Percentiles rank a stretch among this genome's conserved stretches.
Evolutionary conservation across 257 asterid species (phyloP).

Genomic region (Solanum lycopersicoides): DNA sequence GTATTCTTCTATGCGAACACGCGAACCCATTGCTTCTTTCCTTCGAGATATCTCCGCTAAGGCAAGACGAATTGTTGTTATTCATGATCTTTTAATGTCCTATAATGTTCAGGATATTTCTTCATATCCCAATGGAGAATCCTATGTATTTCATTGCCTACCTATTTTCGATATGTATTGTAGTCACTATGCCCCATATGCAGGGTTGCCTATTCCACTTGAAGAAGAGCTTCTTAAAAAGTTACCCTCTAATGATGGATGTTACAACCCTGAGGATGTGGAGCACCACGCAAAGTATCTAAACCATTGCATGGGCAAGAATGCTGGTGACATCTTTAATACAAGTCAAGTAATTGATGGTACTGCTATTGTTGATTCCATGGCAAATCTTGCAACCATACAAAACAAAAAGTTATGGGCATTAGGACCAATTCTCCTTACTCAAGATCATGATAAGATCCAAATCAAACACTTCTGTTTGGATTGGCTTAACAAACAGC

Average conservation of each 20-base stretch:
- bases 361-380: not conserved
- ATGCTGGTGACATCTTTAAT: constrained; percentile 35
- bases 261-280: not conserved
- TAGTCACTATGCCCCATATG: not conserved
- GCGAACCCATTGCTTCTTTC: constrained; percentile 11
- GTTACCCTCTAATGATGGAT: constrained; percentile 7
- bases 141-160: constrained; percentile 32
- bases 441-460: not conserved
- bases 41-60: not conserved
- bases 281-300: not conserved
- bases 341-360: not conserved
- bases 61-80: constrained; percentile 7
- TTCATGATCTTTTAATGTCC: constrained; percentile 22
- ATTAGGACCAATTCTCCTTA: constrained; percentile 38
- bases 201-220: constrained; percentile 17
- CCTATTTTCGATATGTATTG: constrained; percentile 15
- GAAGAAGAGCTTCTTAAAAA: not conserved
- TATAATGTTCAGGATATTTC: constrained; percentile 13
- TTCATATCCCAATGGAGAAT: constrained; percentile 26
- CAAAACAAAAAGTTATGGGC: constrained; percentile 22
- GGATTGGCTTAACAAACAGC: constrained; percentile 45
- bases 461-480: constrained; percentile 9
- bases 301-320: not conserved
- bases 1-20: constrained; percentile 7
- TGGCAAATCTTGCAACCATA: not conserved